These are phyloP conservation scores for Scenedesmus sp. DNA, from an alignment of 163 green algal species.

Conservation along the genomic window DNA sequence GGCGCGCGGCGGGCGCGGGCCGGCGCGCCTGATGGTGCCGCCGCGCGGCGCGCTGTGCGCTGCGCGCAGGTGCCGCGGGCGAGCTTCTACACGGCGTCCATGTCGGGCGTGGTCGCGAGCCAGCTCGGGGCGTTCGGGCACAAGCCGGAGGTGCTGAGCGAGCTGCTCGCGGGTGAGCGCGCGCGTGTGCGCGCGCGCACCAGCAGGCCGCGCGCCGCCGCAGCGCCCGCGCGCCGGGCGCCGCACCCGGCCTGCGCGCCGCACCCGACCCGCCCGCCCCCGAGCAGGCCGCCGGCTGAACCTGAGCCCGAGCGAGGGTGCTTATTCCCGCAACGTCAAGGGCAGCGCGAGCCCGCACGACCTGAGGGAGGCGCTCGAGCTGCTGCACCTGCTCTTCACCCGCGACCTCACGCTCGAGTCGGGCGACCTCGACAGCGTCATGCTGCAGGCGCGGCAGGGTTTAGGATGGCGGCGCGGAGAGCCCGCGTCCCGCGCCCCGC, in stretches of 20 bases:
- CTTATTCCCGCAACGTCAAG: constrained; percentile 78
- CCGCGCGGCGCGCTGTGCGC: too few species aligned
- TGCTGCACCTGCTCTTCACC: constrained; percentile 87
- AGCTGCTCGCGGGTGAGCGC: constrained; percentile 71
- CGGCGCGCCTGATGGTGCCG: background rate
- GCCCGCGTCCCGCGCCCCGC: too few species aligned
- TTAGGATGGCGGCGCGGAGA: too few species aligned
- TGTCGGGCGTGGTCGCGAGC: constrained; percentile 67
- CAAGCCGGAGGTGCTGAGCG: constrained; percentile 72
- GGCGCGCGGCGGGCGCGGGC: too few species aligned
- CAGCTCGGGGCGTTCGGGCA: constrained; percentile 88
- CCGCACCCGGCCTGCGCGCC: background rate
- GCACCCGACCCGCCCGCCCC: background rate
- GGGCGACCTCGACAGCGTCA: constrained; percentile 59
- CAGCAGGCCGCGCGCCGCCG: too few species aligned
- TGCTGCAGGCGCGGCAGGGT: constrained; percentile 35
- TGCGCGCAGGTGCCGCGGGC: constrained; percentile 49
- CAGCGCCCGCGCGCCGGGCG: background rate
- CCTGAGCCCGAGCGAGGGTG: constrained; percentile 58
- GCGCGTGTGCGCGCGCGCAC: constrained; percentile 49
- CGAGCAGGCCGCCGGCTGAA: constrained; percentile 70
- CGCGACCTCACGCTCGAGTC: background rate
- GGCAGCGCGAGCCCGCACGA: constrained; percentile 78
- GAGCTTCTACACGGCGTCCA: constrained; percentile 54
- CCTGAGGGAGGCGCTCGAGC: constrained; percentile 80